These are phyloP conservation scores for Fremontodendron californicum DNA, from an alignment of 345 rosid genomes.

Conservation along the genomic window DNA sequence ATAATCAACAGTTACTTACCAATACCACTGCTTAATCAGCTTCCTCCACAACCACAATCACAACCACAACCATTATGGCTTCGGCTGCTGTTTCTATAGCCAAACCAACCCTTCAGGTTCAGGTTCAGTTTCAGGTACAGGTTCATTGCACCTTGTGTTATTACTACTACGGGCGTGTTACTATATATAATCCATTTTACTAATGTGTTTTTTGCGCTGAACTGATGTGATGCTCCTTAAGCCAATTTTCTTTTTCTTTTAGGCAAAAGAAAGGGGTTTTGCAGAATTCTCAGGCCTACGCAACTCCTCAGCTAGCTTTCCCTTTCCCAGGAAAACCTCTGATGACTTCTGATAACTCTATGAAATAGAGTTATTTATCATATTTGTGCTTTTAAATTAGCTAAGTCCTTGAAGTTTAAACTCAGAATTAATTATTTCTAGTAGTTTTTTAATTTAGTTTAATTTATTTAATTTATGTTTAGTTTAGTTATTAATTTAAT, in stretches of 20 bases:
- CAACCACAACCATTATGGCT: conserved; percentile 9
- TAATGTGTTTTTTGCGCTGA: neutral
- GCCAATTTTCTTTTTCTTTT: conserved; percentile 3
- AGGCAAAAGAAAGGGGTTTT: conserved; percentile 59
- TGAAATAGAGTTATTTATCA: no score
- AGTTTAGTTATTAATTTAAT: no score
- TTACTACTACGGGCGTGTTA: neutral
- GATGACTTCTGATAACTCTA: no score
- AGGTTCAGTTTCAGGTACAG: no score
- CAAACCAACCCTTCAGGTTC: conserved; percentile 83
- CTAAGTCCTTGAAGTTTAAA: no score
- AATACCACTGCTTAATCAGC: no score
- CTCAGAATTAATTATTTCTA: no score
- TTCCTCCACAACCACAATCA: neutral
- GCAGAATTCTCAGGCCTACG: conserved; percentile 77
- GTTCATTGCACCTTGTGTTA: neutral
- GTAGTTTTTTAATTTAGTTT: no score
- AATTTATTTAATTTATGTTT: no score
- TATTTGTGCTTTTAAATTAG: no score
- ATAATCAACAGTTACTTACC: no score
- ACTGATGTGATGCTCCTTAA: neutral
- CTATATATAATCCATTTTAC: neutral
- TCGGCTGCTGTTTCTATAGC: conserved; percentile 88
- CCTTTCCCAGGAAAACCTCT: conserved; percentile 53
- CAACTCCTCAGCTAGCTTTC: conserved; percentile 49